Conservation (phyloP, 2,329 filamentous ascomycete genomes). For the Pseudogymnoascus sp. region DNA sequence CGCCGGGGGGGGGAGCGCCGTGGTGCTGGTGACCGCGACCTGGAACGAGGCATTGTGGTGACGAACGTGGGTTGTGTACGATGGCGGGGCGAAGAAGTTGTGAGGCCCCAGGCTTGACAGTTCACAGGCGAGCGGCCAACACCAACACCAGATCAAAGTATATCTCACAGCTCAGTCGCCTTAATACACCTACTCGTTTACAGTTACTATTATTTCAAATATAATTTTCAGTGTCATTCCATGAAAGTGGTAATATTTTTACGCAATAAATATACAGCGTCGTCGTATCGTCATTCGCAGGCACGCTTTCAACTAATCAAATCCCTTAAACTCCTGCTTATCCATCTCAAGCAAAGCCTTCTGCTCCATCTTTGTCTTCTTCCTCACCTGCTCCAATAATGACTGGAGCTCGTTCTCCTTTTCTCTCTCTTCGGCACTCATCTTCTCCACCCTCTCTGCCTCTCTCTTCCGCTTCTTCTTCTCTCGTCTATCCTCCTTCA, state of each 20-base stretch:
- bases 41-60: slow-evolving; percentile 10
- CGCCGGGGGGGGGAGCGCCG: slow-evolving; percentile 23
- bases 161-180: neutral
- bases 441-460: slow-evolving; percentile 50
- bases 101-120: neutral
- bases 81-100: neutral
- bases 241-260: slow-evolving; percentile 3
- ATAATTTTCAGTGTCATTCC: neutral
- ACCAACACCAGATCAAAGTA: neutral
- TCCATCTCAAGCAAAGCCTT: slow-evolving; percentile 33
- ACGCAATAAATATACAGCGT: slow-evolving; percentile 4
- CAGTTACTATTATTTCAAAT: neutral
- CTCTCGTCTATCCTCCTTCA: slow-evolving; percentile 53
- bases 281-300: slow-evolving; percentile 11
- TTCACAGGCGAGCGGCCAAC: neutral
- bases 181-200: neutral
- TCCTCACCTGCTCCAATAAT: slow-evolving; percentile 55
- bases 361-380: slow-evolving; percentile 32
- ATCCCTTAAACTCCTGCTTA: slow-evolving; percentile 28
- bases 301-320: slow-evolving; percentile 18
- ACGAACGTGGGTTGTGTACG: neutral
- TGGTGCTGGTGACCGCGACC: slow-evolving; percentile 20
- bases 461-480: slow-evolving; percentile 58
- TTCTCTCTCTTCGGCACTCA: slow-evolving; percentile 63
- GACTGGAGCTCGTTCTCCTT: slow-evolving; percentile 55